phyloP scores from a whole-genome alignment of 176 grass and related monocot species.

The Musa beccarii region DNA sequence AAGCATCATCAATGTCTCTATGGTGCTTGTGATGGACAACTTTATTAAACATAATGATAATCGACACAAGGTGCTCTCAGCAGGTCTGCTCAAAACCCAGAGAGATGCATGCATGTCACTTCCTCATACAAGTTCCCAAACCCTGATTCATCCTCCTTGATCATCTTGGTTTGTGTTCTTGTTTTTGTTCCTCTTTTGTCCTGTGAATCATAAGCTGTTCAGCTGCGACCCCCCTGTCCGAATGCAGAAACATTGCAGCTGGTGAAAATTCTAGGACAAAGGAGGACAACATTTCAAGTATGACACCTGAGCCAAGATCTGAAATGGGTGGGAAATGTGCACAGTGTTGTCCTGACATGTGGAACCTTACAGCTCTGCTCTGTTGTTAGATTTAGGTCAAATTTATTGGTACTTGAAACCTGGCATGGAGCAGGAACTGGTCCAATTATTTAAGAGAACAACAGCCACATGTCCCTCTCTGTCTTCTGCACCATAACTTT shows the following conservation, averaged over 20 bases:
- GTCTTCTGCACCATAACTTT: background rate
- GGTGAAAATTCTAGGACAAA: too few relatives aligned
- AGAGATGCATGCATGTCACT: too few relatives aligned
- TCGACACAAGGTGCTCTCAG: background rate
- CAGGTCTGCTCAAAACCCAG: background rate
- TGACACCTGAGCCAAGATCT: background rate
- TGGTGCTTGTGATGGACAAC: too few relatives aligned
- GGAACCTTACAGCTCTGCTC: background rate
- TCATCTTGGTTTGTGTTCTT: too few relatives aligned
- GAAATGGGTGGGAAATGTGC: background rate
- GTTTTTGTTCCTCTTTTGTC: too few relatives aligned
- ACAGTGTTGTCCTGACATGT: background rate
- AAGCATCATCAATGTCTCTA: too few relatives aligned
- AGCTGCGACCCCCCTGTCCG: too few relatives aligned
- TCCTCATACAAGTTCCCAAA: too few relatives aligned
- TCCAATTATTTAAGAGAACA: background rate
- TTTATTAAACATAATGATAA: too few relatives aligned
- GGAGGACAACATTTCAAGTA: background rate
- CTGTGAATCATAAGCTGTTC: too few relatives aligned
- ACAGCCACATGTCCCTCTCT: background rate
- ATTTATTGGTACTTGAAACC: constrained; percentile 5
- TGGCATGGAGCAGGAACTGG: background rate
- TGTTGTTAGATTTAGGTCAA: background rate
- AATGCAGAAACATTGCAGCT: too few relatives aligned
- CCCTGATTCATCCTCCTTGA: too few relatives aligned